Conservation (phyloP, 495 filamentous ascomycete genomes). For the Talaromyces stipitatus region DNA sequence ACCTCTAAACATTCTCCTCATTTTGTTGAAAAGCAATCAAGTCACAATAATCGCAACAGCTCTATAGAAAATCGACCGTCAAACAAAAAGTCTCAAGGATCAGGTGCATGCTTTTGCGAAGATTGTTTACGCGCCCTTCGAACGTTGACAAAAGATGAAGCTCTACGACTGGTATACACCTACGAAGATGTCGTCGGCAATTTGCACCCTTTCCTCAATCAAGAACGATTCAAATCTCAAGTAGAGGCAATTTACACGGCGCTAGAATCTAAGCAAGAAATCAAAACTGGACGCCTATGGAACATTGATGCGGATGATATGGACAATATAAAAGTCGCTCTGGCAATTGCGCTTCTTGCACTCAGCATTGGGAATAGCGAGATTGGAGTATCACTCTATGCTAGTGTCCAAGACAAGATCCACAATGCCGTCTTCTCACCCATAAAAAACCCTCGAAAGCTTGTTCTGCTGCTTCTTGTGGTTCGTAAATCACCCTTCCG, state of each 20-base stretch:
- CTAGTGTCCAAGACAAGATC: neutral
- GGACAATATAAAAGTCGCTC: neutral
- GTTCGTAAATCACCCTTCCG: neutral
- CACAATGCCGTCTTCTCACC: neutral
- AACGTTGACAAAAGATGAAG: neutral
- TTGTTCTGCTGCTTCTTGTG: neutral
- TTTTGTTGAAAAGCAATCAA: neutral
- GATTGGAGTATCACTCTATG: neutral
- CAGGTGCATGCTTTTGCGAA: neutral
- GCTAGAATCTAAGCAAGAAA: neutral
- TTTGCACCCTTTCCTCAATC: neutral
- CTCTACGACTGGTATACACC: neutral
- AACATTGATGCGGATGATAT: neutral
- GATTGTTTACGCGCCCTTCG: neutral
- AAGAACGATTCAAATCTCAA: neutral
- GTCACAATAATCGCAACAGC: neutral
- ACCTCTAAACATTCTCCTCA: neutral
- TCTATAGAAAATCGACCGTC: neutral
- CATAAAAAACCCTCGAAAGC: neutral
- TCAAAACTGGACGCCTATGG: neutral
- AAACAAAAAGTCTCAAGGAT: neutral
- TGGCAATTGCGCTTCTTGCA: neutral
- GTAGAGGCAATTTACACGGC: neutral
- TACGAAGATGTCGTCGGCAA: neutral
- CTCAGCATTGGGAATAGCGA: neutral